phyloP scores from a whole-genome alignment of 2,329 filamentous ascomycete genomes.

The Ceratocystis diversiconidia region DNA sequence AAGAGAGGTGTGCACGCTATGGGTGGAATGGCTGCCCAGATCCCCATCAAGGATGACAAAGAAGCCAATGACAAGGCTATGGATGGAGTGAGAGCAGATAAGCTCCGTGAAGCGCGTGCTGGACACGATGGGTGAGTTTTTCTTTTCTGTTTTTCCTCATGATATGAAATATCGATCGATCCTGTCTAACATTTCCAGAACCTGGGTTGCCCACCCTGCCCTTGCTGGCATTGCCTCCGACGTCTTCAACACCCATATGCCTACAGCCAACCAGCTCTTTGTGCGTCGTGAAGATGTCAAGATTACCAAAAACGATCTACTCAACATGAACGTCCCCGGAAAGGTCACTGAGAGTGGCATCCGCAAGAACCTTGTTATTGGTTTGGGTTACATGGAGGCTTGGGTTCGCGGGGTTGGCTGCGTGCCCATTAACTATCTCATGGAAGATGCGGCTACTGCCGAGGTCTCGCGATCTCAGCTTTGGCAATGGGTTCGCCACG shows the following conservation, averaged over 20 bases:
- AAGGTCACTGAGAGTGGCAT: constrained; percentile 87
- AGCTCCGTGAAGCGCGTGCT: constrained; percentile 86
- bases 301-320: constrained; percentile 74
- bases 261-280: constrained; percentile 92
- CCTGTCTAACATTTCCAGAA: constrained; percentile 28
- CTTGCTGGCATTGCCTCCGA: constrained; percentile 78
- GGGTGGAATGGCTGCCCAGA: constrained; percentile 97
- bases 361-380: constrained; percentile 94
- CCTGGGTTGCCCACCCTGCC: constrained; percentile 94
- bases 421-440: constrained; percentile 93
- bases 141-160: constrained; percentile 1
- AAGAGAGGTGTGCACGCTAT: constrained; percentile 94
- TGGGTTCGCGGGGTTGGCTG: constrained; percentile 93
- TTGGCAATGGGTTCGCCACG: constrained; percentile 83
- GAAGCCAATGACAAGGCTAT: constrained; percentile 87
- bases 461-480: constrained; percentile 90
- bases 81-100: constrained; percentile 84
- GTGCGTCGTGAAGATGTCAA: constrained; percentile 77
- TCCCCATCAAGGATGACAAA: constrained; percentile 91
- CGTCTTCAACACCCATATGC: constrained; percentile 97
- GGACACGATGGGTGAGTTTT: constrained; percentile 60
- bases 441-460: constrained; percentile 96
- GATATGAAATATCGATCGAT: background rate
- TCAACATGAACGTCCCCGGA: constrained; percentile 97
- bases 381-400: constrained; percentile 94